These are phyloP conservation scores for Adansonia gregorii DNA, from an alignment of 441 rosid genomes.

Conservation along the genomic window DNA sequence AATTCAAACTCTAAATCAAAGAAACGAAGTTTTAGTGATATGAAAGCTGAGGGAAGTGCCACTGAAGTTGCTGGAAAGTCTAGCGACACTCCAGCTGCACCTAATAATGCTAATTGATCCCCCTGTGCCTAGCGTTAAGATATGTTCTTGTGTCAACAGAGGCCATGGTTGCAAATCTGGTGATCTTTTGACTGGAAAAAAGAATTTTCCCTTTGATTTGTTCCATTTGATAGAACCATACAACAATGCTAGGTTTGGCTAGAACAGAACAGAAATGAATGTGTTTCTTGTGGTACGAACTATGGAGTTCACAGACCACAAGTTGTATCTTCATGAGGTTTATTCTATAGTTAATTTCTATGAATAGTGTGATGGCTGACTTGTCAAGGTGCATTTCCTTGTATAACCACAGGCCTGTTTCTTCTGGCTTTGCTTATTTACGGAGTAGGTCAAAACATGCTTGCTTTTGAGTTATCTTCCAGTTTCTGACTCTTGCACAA, in stretches of 20 bases:
- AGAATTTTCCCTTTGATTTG: not conserved
- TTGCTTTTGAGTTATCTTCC: not conserved
- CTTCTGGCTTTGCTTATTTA: conserved; percentile 12
- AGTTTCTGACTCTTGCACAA: not conserved
- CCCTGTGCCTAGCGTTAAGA: conserved; percentile 11
- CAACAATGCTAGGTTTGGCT: not conserved
- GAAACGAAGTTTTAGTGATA: conserved; percentile 66
- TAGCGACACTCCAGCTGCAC: conserved; percentile 38
- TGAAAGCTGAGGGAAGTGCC: conserved; percentile 42
- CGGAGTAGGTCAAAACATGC: not conserved
- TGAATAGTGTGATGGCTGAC: not conserved
- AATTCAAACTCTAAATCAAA: conserved; percentile 47
- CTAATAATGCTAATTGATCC: conserved; percentile 34
- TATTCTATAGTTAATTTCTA: not conserved
- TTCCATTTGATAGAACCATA: not conserved
- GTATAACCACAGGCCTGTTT: not conserved
- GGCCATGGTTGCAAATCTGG: conserved; percentile 16
- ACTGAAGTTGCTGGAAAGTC: conserved; percentile 46
- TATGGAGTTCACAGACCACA: not conserved
- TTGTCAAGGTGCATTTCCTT: not conserved
- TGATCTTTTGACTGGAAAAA: not conserved
- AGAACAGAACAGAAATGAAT: not conserved
- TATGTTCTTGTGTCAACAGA: not conserved
- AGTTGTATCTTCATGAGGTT: not conserved
- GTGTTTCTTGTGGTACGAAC: not conserved